phyloP scores from a whole-genome alignment of 768 basidiomycete genomes.

The Agaricus subrufescens region DNA sequence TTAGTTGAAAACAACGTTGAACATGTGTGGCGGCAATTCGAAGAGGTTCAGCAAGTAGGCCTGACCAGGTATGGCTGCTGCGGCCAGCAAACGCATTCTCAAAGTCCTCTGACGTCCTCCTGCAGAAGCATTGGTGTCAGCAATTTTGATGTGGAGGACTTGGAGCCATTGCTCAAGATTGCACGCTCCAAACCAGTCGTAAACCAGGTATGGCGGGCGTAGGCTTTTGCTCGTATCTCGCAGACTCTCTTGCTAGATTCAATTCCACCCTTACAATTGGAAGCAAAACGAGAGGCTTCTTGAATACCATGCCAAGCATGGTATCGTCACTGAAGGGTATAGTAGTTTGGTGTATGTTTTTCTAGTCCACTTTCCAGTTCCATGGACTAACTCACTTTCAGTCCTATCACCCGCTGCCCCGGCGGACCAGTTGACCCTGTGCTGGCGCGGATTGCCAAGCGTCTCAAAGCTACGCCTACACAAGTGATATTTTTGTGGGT shows the following conservation, averaged over 20 bases:
- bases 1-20: constrained; percentile 27
- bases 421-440: constrained; percentile 63
- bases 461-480: constrained; percentile 49
- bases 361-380: neutral
- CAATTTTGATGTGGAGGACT: constrained; percentile 53
- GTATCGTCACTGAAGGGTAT: constrained; percentile 71
- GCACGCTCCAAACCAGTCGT: constrained; percentile 60
- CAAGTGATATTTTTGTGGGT: constrained; percentile 74
- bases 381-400: constrained; percentile 17
- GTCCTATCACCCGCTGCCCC: constrained; percentile 54
- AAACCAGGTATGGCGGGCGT: constrained; percentile 52
- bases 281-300: constrained; percentile 47
- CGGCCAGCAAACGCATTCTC: neutral
- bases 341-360: constrained; percentile 53
- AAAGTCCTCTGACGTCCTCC: constrained; percentile 7
- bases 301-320: constrained; percentile 50
- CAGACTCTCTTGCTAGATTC: constrained; percentile 39
- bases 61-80: constrained; percentile 28
- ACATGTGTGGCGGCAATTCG: constrained; percentile 51
- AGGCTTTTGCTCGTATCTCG: neutral
- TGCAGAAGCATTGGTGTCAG: constrained; percentile 69
- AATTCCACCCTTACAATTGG: constrained; percentile 69
- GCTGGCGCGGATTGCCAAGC: constrained; percentile 45
- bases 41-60: constrained; percentile 43
- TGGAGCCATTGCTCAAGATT: constrained; percentile 45